phyloP scores from a whole-genome alignment of 2,329 filamentous ascomycete species.

The Grosmannia serpens region DNA sequence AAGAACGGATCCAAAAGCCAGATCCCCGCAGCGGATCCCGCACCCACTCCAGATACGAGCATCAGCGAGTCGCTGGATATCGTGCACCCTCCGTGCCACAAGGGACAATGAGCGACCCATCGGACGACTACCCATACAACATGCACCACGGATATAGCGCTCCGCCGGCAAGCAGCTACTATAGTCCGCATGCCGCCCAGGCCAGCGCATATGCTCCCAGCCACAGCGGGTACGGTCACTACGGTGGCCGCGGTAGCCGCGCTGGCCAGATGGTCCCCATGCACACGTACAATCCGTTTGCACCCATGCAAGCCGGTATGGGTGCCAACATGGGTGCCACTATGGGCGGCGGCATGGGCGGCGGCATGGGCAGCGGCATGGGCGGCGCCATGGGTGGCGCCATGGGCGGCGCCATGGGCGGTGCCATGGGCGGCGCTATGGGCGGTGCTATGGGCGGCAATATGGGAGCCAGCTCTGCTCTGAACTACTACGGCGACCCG shows the following conservation, averaged over 20 bases:
- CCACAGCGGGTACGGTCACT: conserved; percentile 29
- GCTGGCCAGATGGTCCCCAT: conserved; percentile 35
- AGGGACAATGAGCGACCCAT: conserved; percentile 46
- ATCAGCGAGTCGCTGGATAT: conserved; percentile 19
- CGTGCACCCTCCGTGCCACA: conserved; percentile 23
- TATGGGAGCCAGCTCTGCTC: conserved; percentile 20
- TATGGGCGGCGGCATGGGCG: too few relatives aligned
- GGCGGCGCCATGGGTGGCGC: background rate
- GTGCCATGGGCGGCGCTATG: background rate
- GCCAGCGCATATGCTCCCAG: conserved; percentile 29
- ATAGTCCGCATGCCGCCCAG: conserved; percentile 14
- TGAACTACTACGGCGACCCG: conserved; percentile 30
- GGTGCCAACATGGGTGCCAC: too few relatives aligned
- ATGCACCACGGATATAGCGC: conserved; percentile 21
- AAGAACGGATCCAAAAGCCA: conserved; percentile 21
- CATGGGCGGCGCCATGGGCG: background rate
- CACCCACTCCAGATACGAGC: conserved; percentile 24
- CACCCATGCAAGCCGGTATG: background rate
- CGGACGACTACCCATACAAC: conserved; percentile 42
- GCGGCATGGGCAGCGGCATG: background rate
- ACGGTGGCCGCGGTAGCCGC: conserved; percentile 19
- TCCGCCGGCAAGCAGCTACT: conserved; percentile 16
- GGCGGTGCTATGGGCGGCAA: conserved; percentile 16
- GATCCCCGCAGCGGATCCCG: conserved; percentile 27
- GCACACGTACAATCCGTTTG: conserved; percentile 18